Evolutionary conservation across 768 basidiomycete genomes (phyloP), one percentile per base, ranked within the genome.

Genomic region (Suillus bovinus): DNA sequence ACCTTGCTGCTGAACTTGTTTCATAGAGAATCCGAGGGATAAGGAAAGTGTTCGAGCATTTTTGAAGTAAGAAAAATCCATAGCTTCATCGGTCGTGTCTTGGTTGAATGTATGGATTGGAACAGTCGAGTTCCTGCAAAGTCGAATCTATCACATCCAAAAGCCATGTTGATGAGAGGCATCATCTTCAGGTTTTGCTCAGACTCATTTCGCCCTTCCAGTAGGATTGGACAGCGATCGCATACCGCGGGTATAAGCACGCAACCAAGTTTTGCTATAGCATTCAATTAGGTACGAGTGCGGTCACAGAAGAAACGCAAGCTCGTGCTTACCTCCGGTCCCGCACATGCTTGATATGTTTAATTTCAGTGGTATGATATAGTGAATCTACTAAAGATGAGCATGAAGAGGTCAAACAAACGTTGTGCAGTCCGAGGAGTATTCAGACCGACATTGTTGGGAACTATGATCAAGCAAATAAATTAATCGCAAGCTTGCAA

Each of bases 301-400:
- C 2, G 9, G 33, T 7, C 10, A 16, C 27, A 2, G 34, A 22
- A 53, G 20, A n/a, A 58, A 33, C 11, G 20, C 11, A 36, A 36
- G 16, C 16, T 16, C 27, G 17, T 2, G 11, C 63, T 33, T 61
- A 61, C 70, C 69, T 64, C 59, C 36, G 63, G n/a, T 64, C 29
- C 27, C 53, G 56, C 36, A 72, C 61, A 29, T 65, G 62, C 4
- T 55, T 47, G 20, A 50, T 63, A 47, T 69, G 67, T 49, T 71
- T 64, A 60, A 60, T 61, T 20, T 71, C 50, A 1, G 67, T 47
- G 16, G 71, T 7, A 72, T 20, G 20, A 36, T 36, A 4, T 34
- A n/a, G n/a, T n/a, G n/a, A n/a, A n/a, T n/a, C n/a, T n/a, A 61
- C 71, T 67, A 67, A 36, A 66, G 55, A 70, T 63, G 52, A 59